Evolutionary conservation across 768 basidiomycete genomes (phyloP), one percentile per base, ranked within the genome.

Genomic region (Phanerodontia chrysosporium): DNA sequence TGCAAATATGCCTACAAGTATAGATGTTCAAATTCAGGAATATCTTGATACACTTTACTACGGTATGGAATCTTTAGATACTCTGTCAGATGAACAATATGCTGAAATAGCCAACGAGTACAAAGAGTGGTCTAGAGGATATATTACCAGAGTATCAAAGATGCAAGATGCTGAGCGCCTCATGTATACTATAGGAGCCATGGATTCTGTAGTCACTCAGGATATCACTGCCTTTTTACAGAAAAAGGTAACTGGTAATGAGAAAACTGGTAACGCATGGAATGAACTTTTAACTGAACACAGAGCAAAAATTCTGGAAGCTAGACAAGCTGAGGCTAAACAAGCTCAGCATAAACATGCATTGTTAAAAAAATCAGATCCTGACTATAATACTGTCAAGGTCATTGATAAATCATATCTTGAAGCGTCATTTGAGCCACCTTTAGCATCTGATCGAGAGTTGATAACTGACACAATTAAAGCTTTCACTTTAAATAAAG

Each of bases 401-500:
- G 48, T 58, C 18, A 32, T 58, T 14, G 48, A 58, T 51, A 13
- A 58, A 36, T 32, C 27, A 3, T 58, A 58, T 27, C 27, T 58
- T 21, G 22, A 35, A 14, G 25, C 18, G 13, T 28, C 22, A 3
- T 58, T 49, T 36, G 27, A 49, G 21, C 27, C 45, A 13, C 21
- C 30, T 27, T 21, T 3, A 12, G 16, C 8, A 10, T 32, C 39
- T 1, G 28, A 22, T 21, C 21, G 25, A 28, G 16, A 45, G 12
- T 24, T 57, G 18, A 24, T 51, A 25, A 28, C 52, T 2, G n/a
- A 29, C 22, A 61, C 30, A 6, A 24, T 49, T 14, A 24, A 13
- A 12, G 24, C 35, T 14, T 67, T 63, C 28, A 61, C 36, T 12
- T 42, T 67, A n/a, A 67, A 67, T 57, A 27, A 42, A 14, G 66